Evolutionary conservation across 2,329 filamentous ascomycete genomes (phyloP).

Genomic region (Grosmannia clavigera): DNA sequence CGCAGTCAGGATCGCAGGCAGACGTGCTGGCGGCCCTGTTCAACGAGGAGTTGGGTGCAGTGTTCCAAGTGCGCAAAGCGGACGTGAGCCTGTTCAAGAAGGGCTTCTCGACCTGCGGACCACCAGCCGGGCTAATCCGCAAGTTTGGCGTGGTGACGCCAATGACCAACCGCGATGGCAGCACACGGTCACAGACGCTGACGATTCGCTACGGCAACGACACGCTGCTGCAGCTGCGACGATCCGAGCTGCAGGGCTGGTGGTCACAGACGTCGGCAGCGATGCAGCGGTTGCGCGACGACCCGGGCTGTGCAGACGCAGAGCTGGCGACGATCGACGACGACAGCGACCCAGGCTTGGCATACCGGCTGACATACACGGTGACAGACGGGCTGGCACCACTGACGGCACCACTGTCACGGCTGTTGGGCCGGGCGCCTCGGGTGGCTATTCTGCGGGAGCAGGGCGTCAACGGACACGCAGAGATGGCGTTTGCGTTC

Average conservation of each 20-base stretch:
- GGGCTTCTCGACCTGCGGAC: conserved; percentile 83
- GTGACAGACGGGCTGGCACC: conserved; percentile 67
- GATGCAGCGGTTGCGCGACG: conserved; percentile 85
- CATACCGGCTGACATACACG: conserved; percentile 71
- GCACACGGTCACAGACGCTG: conserved; percentile 53
- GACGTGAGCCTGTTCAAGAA: conserved; percentile 78
- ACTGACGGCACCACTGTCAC: conserved; percentile 47
- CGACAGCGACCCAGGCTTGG: conserved; percentile 66
- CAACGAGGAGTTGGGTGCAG: conserved; percentile 90
- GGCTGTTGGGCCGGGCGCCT: conserved; percentile 44
- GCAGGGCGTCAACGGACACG: conserved; percentile 87
- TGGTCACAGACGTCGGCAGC: conserved; percentile 84
- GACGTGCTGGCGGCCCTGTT: conserved; percentile 70
- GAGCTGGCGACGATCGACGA: conserved; percentile 70
- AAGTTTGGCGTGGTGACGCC: conserved; percentile 69
- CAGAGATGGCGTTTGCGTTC: conserved; percentile 98
- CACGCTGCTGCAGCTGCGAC: conserved; percentile 55
- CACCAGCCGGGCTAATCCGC: conserved; percentile 67
- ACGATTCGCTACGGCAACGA: conserved; percentile 60
- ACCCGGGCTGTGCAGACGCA: conserved; percentile 71
- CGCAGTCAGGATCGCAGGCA: conserved; percentile 47
- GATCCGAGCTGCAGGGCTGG: conserved; percentile 67
- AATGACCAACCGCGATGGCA: conserved; percentile 20
- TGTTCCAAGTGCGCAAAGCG: conserved; percentile 83
- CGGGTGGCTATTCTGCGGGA: conserved; percentile 88